A percentile compares a stretch with the other conserved stretches of the same genome.
phyloP scores from a whole-genome alignment of 1,284 basidiomycete species.

The Malassezia japonica region DNA sequence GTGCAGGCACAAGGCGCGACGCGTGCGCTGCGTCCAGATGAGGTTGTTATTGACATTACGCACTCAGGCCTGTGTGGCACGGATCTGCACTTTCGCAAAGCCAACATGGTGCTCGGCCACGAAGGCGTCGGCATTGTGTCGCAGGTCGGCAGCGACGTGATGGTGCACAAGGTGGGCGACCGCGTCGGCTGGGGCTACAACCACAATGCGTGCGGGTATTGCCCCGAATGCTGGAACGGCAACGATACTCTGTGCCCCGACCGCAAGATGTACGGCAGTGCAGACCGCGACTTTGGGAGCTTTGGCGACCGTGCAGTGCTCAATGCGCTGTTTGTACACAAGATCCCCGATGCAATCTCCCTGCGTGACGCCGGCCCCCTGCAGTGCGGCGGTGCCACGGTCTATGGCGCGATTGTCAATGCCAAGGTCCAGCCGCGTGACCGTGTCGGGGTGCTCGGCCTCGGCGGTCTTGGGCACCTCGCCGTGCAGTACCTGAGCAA shows the following conservation, averaged over 20 bases:
- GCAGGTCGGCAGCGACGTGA: constrained; percentile 29
- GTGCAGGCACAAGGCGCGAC: constrained; percentile 25
- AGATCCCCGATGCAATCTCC: constrained; percentile 32
- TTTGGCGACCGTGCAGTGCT: constrained; percentile 41
- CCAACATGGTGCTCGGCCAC: constrained; percentile 37
- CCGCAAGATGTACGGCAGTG: constrained; percentile 27
- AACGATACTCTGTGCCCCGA: constrained; percentile 33
- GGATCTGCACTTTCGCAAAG: constrained; percentile 31
- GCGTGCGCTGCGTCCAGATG: constrained; percentile 19
- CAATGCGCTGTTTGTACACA: constrained; percentile 31
- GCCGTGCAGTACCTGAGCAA: constrained; percentile 46
- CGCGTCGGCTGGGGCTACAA: constrained; percentile 43
- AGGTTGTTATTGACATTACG: constrained; percentile 39
- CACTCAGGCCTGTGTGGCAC: constrained; percentile 41
- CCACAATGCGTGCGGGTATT: constrained; percentile 32
- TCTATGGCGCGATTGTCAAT: constrained; percentile 49
- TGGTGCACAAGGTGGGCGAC: constrained; percentile 30
- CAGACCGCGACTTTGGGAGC: constrained; percentile 32
- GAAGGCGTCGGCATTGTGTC: constrained; percentile 42
- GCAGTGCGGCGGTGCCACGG: constrained; percentile 50
- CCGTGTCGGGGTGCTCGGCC: constrained; percentile 49
- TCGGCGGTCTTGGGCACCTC: constrained; percentile 50
- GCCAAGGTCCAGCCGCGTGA: constrained; percentile 42
- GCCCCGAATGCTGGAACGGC: constrained; percentile 36
- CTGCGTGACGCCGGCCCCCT: constrained; percentile 48